Conservation (phyloP, 306 rosid genomes). For the Prunus mongolica region DNA sequence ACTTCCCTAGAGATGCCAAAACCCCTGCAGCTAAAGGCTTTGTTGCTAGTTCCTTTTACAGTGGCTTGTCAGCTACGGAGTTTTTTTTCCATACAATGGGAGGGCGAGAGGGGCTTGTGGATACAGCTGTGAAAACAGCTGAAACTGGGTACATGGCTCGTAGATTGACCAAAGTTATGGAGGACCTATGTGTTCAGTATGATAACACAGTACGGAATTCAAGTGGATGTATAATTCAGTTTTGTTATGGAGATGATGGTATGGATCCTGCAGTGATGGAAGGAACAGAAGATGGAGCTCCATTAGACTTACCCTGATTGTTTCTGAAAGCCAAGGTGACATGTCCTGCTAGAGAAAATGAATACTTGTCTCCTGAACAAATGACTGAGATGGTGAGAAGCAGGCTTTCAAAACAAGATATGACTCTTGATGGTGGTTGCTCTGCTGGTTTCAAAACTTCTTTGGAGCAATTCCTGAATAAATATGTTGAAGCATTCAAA, state of each 20-base stretch:
- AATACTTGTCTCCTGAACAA: slow-evolving; percentile 58
- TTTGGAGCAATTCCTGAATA: slow-evolving; percentile 49
- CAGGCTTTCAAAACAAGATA: slow-evolving; percentile 53
- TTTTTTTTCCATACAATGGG: slow-evolving; percentile 97
- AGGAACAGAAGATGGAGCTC: slow-evolving; percentile 68
- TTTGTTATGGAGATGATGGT: slow-evolving; percentile 90
- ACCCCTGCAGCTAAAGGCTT: slow-evolving; percentile 91
- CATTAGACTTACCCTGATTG: slow-evolving; percentile 74
- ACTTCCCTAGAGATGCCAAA: slow-evolving; percentile 66
- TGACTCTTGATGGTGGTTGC: slow-evolving; percentile 52
- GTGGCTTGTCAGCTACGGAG: slow-evolving; percentile 93
- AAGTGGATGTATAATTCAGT: slow-evolving; percentile 68
- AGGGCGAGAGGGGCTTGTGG: slow-evolving; percentile 97
- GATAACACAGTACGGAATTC: slow-evolving; percentile 85
- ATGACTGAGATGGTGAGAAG: slow-evolving; percentile 44
- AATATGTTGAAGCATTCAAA: slow-evolving; percentile 30
- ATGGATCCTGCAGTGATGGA: slow-evolving; percentile 97
- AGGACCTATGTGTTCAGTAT: slow-evolving; percentile 78
- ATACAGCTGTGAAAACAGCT: slow-evolving; percentile 98
- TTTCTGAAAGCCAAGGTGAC: slow-evolving; percentile 76
- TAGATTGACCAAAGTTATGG: slow-evolving; percentile 76
- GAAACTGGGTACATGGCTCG: slow-evolving; percentile 98
- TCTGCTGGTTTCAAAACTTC: slow-evolving; percentile 49
- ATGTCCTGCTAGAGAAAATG: slow-evolving; percentile 52
- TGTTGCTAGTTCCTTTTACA: slow-evolving; percentile 86